Evolutionary conservation across 2,329 filamentous ascomycete genomes (phyloP), one percentile per base, ranked within the genome.

Genomic region (Aspergillus sp.): DNA sequence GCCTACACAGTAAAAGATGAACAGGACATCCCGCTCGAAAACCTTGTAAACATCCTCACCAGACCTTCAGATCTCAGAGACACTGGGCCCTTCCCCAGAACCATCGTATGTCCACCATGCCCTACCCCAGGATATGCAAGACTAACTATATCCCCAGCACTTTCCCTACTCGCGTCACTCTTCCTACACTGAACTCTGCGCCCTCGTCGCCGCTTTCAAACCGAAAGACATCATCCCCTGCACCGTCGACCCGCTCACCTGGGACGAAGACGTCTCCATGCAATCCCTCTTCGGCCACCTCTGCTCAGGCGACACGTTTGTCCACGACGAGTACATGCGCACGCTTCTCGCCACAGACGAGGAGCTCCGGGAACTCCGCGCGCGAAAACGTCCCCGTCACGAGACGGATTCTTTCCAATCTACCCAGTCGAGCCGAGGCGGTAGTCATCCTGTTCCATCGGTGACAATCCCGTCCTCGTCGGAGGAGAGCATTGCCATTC

Each of bases 131-230:
- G 14, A 38, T n/a, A 17, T n/a, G 16, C 34, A 38, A 17, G 6
- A 38, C 34, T n/a, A n/a, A 38, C 34, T 16, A 4, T 13, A 2
- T n/a, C 14, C 13, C 13, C 34, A 74, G 75, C 78, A 75, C 17
- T 97, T 96, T 59, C 89, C 92, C 0, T 97, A 92, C 65, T 93
- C 93, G 0, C 83, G 93, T 1, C 93, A 97, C 69, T 95, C 93
- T 0, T 96, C 90, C 0, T 93, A 94, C 55, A 75, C 78, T 0
- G 93, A 97, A 67, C 80, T 96, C 2, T 88, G 89, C 57, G 73
- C 84, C 49, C 74, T 97, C 1, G 78, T 96, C 1, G 67, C 76
- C 3, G 76, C 78, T 0, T 88, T 97, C 61, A 81, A 75, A 23
- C 91, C 91, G 0, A 83, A 74, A 43, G 91, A 97, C 61, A 77